A percentile compares a stretch with the other conserved stretches of the same genome.
Conservation (phyloP, 2,329 filamentous ascomycete species). For the Ophiostoma sp. region DNA sequence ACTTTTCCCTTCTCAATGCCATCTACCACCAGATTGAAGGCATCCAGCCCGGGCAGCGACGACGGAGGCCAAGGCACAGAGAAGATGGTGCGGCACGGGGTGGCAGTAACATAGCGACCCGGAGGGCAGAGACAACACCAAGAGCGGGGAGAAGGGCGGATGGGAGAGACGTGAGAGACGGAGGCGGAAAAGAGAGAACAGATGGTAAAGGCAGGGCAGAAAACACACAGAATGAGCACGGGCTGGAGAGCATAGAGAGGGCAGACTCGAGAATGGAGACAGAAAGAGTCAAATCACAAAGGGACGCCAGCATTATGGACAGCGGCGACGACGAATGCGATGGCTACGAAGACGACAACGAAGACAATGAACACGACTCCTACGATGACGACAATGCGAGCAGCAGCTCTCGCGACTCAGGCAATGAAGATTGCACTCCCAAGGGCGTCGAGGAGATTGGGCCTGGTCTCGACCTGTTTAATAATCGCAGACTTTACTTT, state of each 20-base stretch:
- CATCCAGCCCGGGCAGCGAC: slow-evolving; percentile 3
- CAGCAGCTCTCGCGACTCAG: not conserved
- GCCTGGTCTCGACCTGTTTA: slow-evolving; percentile 27
- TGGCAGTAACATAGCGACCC: not conserved
- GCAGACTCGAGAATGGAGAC: not conserved
- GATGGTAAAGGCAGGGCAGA: not conserved
- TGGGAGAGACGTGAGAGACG: not conserved
- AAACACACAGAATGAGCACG: not conserved
- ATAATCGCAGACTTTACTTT: slow-evolving; percentile 27
- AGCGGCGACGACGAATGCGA: not conserved
- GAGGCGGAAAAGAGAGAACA: not conserved
- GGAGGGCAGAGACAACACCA: not conserved
- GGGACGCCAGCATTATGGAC: not conserved
- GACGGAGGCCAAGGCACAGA: not conserved
- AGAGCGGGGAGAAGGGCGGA: not conserved
- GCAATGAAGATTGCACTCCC: slow-evolving; percentile 4
- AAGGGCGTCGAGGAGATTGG: slow-evolving; percentile 26
- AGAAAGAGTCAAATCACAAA: not conserved
- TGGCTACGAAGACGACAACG: not conserved
- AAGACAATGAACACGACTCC: not conserved
- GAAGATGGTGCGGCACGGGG: not conserved
- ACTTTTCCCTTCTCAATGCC: slow-evolving; percentile 25
- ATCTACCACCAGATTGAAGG: slow-evolving; percentile 27
- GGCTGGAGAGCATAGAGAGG: not conserved
- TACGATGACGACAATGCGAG: slow-evolving; percentile 2